Base-by-base conservation (phyloP, 768 basidiomycete genomes). In the Kwoniella mangroviensis region DNA sequence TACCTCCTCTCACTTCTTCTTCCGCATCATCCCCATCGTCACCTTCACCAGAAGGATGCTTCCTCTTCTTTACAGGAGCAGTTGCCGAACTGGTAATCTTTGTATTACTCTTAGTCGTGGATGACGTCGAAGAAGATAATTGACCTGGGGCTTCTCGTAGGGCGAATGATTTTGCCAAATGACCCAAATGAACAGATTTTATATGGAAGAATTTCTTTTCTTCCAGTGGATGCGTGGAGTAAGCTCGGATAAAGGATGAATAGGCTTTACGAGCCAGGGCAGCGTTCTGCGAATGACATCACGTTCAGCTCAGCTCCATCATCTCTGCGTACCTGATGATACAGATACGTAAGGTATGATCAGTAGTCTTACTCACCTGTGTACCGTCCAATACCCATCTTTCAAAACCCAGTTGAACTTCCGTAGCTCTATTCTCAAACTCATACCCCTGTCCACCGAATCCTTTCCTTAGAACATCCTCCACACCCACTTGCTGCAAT, bases 131-230 rank as follows among this genome's bases (percentile, higher is more conserved):
- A 28, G 60, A 60, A 15, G 73, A 60, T 43, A 71, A 64, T 52
- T 71, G 57, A 28, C 76, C 77, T 12, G 82, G 76, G 28, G 81
- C 79, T 74, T 82, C 78, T 74, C 84, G 72, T 21, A 83, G 74
- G 41, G 77, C 79, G 74, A 82, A 80, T 40, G 81, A 71, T 76
- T 82, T 83, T 72, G 84, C 75, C 34, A 83, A 84, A 85, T 99
- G 97, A 1, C 97, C 97, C 54, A 97, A 87, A 80, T 99, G 97
- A 10, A 98, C 87, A 80, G 96, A 89, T 17, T 91, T 91, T 69
- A 98, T 90, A 83, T 98, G 95, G 86, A 99, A 99, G 63, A 98
- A 92, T 73, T 93, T 90, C 79, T 98, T 99, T 83, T 98, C 97
- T 70, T 90, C 89, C 17, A 91, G 88, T 0, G 97, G 95, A 84